Evolutionary conservation across 2,329 filamentous ascomycete species (phyloP), one percentile per base, ranked within the genome.

Genomic region (Trichoderma endophyticum): DNA sequence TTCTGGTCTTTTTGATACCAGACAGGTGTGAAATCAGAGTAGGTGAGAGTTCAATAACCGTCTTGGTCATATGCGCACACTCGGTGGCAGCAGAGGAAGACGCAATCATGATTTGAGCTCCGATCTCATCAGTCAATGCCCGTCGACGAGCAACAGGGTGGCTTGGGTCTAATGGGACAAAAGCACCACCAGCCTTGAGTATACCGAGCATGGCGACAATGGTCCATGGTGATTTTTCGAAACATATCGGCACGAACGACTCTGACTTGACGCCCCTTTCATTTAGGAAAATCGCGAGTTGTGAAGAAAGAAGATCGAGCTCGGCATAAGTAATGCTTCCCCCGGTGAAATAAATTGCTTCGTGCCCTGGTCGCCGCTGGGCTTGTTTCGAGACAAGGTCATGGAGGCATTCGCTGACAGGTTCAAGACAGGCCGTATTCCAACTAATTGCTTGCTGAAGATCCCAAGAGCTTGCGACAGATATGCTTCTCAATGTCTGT

Each of bases 171-270:
- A 75, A 26, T 24, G 71, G 65, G 18, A 75, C 51, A 54, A 56
- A 75, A 9, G 61, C 73, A 51, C 71, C 78, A 8, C 80, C 80
- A 39, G 80, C 77, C 65, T 80, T 81, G 24, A 82, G 68, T 1
- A 81, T 75, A 7, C 73, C 79, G 7, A 82, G 65, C 72, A 80
- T 77, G 1, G 78, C 77, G 1, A 81, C 74, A 24, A 76, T 66
- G 0, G 74, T 73, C 78, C 77, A 82, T 51, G 74, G 74, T 1
- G 79, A 81, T 69, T 81, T 82, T 30, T 80, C 78, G 60, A 81
- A 80, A 36, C 75, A 79, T 24, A 81, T 73, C 0, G 79, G 78
- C 8, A 80, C 76, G 5, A 78, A 34, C 2, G 66, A 69, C 34
- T 76, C 79, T 3, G 73, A 72, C 8, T 69, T 43, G n/a, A 81